Base-by-base conservation (phyloP, 352 stramenopile genomes). In the Globisporangium acanthophoron region DNA sequence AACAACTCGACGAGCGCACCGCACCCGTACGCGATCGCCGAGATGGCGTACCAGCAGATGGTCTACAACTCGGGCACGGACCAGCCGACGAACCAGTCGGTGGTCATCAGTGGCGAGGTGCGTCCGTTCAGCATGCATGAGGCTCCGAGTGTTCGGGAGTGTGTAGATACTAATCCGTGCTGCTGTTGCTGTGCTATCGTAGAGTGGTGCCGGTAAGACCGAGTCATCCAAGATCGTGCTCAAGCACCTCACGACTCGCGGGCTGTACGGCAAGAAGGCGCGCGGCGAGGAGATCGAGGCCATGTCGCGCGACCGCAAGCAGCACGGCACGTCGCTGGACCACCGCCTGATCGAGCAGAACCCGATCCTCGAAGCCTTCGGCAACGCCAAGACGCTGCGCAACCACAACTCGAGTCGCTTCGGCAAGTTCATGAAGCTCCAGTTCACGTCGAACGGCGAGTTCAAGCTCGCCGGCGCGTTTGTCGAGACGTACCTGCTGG, bases 361-460 rank as follows among this genome's bases (percentile, higher is more conserved):
- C 64, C 93, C 93, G 54, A 97, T 98, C 52, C 65, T 98, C 16
- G 95, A 98, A 71, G 90, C 91, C 8, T 98, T 98, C 69, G 95
- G 95, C 59, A 98, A 98, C 68, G 93, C 91, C 56, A 95, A 96
- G 71, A 98, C 95, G 47, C 60, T 98, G 43, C 79, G 91, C 18
- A 98, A 98, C 75, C 73, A 93, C 85, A 98, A 98, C 79, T 97
- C 90, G 59, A 95, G 77, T 62, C 89, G 94, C 58, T 98, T 98
- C 59, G 94, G 94, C 61, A 98, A 98, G 76, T 97, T 96, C 56
- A 97, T 98, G 77, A 96, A 97, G 68, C 84, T 98, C 35, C 88
- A 97, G 69, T 98, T 98, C 70, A 96, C 96, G 58, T 61, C 70
- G 43, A 74, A 92, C 61, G 83, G 75, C 56, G 69, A 91, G 52